Conservation (phyloP, 495 filamentous ascomycete genomes). For the Penicillium subrubescens region DNA sequence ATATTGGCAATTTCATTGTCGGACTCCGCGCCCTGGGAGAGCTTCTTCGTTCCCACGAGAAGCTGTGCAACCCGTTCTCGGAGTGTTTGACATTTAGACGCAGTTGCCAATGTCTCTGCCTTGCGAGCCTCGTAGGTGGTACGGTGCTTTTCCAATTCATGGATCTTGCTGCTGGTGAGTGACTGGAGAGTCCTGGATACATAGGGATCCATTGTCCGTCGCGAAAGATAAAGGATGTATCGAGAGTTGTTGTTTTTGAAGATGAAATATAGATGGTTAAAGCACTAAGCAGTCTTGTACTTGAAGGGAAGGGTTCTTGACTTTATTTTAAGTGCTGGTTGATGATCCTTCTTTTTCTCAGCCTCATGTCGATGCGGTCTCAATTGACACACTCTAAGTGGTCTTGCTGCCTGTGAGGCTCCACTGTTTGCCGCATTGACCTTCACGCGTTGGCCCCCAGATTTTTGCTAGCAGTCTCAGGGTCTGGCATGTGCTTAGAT, state of each 20-base stretch:
- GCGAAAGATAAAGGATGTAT: neutral
- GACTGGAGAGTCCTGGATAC: constrained; percentile 56
- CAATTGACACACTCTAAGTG: neutral
- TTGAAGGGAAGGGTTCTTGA: neutral
- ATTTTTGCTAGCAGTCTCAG: neutral
- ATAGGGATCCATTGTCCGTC: constrained; percentile 12
- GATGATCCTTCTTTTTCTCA: neutral
- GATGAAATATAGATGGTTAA: neutral
- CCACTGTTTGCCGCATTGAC: neutral
- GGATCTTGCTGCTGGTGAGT: constrained; percentile 59
- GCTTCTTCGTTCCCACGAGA: constrained; percentile 13
- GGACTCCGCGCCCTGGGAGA: constrained; percentile 12
- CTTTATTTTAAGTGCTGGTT: neutral
- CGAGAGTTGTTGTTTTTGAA: neutral
- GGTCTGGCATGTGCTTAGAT: neutral
- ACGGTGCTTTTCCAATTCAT: constrained; percentile 55
- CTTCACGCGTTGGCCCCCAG: neutral
- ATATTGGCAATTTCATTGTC: constrained; percentile 30
- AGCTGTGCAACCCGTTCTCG: constrained; percentile 14
- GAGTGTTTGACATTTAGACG: constrained; percentile 5
- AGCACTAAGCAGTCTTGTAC: neutral
- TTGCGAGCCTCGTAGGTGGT: constrained; percentile 46
- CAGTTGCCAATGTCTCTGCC: constrained; percentile 15
- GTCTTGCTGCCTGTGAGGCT: neutral
- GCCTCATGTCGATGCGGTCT: neutral